Conservation (phyloP, 495 filamentous ascomycete species). For the Staphylotrichum tortipilum region DNA sequence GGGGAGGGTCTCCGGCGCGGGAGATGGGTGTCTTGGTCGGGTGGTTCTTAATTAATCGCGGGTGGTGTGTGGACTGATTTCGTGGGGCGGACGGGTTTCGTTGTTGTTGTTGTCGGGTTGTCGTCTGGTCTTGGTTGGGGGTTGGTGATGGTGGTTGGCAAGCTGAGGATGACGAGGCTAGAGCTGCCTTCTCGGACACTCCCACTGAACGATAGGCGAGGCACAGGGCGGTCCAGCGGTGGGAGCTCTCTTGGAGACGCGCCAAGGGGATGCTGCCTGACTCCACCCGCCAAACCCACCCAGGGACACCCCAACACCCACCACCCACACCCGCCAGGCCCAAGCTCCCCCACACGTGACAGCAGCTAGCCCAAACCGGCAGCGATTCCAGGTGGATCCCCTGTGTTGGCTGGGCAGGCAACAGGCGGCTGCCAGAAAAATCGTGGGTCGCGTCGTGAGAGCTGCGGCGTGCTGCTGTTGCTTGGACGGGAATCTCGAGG, state of each 20-base stretch:
- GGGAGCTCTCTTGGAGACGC: slow-evolving; percentile 4
- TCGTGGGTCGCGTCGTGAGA: slow-evolving; percentile 18
- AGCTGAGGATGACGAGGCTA: slow-evolving; percentile 36
- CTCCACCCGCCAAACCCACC: slow-evolving; percentile 6
- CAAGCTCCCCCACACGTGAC: slow-evolving; percentile 28
- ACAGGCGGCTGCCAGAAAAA: slow-evolving; percentile 22
- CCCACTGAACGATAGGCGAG: slow-evolving; percentile 7
- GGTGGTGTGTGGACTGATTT: background rate
- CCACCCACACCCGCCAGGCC: too few species aligned
- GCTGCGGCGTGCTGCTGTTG: background rate
- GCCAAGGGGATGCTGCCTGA: slow-evolving; percentile 17
- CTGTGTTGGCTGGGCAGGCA: slow-evolving; percentile 9
- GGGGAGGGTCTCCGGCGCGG: background rate
- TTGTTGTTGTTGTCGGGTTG: too few species aligned
- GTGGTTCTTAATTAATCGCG: background rate
- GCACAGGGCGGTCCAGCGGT: slow-evolving; percentile 8
- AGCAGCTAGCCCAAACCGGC: slow-evolving; percentile 6
- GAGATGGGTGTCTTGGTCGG: background rate
- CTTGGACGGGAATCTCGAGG: background rate
- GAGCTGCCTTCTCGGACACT: slow-evolving; percentile 35
- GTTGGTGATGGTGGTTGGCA: slow-evolving; percentile 9
- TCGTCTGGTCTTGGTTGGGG: too few species aligned
- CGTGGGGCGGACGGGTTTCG: too few species aligned
- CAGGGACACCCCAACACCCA: too few species aligned
- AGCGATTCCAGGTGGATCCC: slow-evolving; percentile 6